A percentile compares a stretch with the other conserved stretches of the same genome.
These are phyloP conservation scores for Leccinellum albellum DNA, from an alignment of 768 basidiomycete genomes.

Conservation along the genomic window DNA sequence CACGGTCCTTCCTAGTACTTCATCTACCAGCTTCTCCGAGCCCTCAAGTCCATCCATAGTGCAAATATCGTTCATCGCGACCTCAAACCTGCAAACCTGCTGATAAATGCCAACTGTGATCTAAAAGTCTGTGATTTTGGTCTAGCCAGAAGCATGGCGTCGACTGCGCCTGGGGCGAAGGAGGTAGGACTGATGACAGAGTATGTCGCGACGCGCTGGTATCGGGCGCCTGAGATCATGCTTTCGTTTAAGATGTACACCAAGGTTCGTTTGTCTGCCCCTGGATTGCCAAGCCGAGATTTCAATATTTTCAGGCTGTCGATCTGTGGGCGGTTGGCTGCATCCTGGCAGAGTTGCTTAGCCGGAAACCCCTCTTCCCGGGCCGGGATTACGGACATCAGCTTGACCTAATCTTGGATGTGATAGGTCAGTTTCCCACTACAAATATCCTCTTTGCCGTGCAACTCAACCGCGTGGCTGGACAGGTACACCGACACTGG, in stretches of 20 bases:
- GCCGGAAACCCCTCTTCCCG: slow-evolving; percentile 80
- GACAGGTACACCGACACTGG: slow-evolving; percentile 75
- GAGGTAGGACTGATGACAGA: slow-evolving; percentile 73
- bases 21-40: slow-evolving; percentile 80
- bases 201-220: slow-evolving; percentile 92
- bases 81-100: slow-evolving; percentile 82
- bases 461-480: slow-evolving; percentile 14
- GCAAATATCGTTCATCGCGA: slow-evolving; percentile 79
- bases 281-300: slow-evolving; percentile 6
- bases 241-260: slow-evolving; percentile 88
- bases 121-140: slow-evolving; percentile 90
- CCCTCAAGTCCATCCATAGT: slow-evolving; percentile 85
- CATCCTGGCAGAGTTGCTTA: slow-evolving; percentile 79
- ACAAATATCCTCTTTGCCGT: slow-evolving; percentile 13
- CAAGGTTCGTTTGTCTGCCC: slow-evolving; percentile 40
- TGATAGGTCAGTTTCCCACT: slow-evolving; percentile 51
- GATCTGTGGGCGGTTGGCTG: slow-evolving; percentile 76
- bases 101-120: slow-evolving; percentile 88
- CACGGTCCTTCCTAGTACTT: slow-evolving; percentile 52
- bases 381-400: slow-evolving; percentile 87
- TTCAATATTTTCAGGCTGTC: slow-evolving; percentile 43
- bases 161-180: slow-evolving; percentile 48
- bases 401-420: slow-evolving; percentile 81
- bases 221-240: slow-evolving; percentile 94
- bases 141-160: slow-evolving; percentile 64